Conservation (phyloP, 1,284 basidiomycete species). For the Austroboletus niveus region DNA sequence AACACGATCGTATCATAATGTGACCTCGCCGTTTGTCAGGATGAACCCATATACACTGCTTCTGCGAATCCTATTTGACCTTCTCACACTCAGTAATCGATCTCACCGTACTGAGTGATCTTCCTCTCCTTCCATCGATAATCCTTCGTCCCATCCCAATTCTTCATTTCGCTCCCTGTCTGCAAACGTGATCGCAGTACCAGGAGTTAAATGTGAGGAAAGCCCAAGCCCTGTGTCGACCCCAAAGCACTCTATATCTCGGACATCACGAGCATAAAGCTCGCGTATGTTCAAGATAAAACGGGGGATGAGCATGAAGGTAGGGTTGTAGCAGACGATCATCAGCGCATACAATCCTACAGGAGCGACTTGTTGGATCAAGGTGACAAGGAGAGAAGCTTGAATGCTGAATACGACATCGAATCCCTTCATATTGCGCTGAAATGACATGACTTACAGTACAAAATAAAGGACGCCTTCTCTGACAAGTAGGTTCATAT, state of each 20-base stretch:
- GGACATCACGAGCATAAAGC: background rate
- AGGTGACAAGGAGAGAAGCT: too few species aligned
- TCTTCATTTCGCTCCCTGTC: background rate
- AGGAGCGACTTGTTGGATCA: too few species aligned
- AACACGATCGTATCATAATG: too few species aligned
- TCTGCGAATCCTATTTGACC: too few species aligned
- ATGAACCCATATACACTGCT: too few species aligned
- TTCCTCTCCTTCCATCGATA: background rate
- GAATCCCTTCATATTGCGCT: too few species aligned
- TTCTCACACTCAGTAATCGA: too few species aligned
- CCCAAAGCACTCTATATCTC: background rate
- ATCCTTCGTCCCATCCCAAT: background rate
- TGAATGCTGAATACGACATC: too few species aligned
- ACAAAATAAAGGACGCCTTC: background rate
- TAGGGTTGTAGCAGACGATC: background rate
- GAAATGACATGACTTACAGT: too few species aligned
- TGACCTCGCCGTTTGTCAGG: too few species aligned
- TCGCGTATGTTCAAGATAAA: background rate
- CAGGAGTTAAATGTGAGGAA: background rate
- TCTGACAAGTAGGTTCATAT: background rate
- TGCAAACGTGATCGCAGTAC: background rate
- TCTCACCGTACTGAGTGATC: background rate
- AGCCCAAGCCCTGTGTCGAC: background rate
- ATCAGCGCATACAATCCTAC: too few species aligned
- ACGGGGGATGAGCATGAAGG: background rate